phyloP scores from a whole-genome alignment of 768 basidiomycete genomes.

The Macrolepiota fuliginosa region DNA sequence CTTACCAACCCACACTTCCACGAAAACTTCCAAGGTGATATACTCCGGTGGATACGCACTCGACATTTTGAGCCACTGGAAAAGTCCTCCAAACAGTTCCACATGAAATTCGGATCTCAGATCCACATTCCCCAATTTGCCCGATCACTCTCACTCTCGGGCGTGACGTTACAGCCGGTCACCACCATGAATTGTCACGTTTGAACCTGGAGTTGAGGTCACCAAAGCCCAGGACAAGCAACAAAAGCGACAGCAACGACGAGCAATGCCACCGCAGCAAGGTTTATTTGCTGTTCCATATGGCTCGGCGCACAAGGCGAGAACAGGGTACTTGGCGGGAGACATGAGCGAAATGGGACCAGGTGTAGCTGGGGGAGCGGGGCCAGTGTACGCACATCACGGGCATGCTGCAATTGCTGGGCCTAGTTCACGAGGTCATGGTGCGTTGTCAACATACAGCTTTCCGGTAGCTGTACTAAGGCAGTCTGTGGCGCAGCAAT shows the following conservation, averaged over 20 bases:
- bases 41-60: background rate
- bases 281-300: constrained; percentile 66
- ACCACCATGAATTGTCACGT: background rate
- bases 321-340: constrained; percentile 15
- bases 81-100: background rate
- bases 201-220: background rate
- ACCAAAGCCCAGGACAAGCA: background rate
- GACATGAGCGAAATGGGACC: constrained; percentile 28
- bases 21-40: background rate
- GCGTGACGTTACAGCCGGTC: background rate
- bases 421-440: constrained; percentile 39
- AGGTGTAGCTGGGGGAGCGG: background rate
- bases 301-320: constrained; percentile 31
- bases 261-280: constrained; percentile 63
- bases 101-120: background rate
- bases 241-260: background rate
- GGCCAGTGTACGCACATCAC: constrained; percentile 32
- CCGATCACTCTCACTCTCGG: background rate
- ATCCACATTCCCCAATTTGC: background rate
- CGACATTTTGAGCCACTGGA: background rate
- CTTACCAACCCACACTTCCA: background rate
- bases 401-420: constrained; percentile 39
- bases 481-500: background rate
- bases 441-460: constrained; percentile 24
- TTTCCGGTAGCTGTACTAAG: background rate